phyloP scores from a whole-genome alignment of 129 eudicot species.

The Pittosporum tobira region DNA sequence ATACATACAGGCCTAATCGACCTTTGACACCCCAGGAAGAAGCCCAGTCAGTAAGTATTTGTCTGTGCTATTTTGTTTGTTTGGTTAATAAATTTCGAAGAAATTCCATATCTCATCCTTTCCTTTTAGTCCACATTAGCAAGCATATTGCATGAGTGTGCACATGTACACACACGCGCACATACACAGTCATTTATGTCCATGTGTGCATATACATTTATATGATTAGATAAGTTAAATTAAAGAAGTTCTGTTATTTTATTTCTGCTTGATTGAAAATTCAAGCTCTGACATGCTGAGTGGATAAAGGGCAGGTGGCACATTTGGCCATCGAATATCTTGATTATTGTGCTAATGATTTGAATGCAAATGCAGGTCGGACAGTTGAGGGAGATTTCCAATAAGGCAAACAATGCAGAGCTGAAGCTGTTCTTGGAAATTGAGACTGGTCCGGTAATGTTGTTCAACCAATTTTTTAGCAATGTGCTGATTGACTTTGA shows the following conservation, averaged over 20 bases:
- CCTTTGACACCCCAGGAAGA: constrained; percentile 77
- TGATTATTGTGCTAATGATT: constrained; percentile 1
- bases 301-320: neutral
- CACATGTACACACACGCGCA: no score
- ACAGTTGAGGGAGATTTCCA: constrained; percentile 63
- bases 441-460: constrained; percentile 54
- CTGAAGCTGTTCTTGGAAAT: constrained; percentile 82
- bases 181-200: no score
- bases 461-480: neutral
- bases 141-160: no score
- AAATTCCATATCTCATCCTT: no score
- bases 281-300: neutral
- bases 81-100: no score
- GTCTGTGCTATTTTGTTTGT: neutral
- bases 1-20: constrained; percentile 81
- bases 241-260: no score
- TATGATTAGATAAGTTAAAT: no score
- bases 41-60: constrained; percentile 48
- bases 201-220: no score
- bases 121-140: no score
- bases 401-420: constrained; percentile 62
- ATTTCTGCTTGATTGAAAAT: no score
- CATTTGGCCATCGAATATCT: neutral
- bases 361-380: constrained; percentile 46
- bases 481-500: neutral